These are phyloP conservation scores for Debaryomyces fabryi DNA, from an alignment of 1,139 yeast species.

Conservation along the genomic window DNA sequence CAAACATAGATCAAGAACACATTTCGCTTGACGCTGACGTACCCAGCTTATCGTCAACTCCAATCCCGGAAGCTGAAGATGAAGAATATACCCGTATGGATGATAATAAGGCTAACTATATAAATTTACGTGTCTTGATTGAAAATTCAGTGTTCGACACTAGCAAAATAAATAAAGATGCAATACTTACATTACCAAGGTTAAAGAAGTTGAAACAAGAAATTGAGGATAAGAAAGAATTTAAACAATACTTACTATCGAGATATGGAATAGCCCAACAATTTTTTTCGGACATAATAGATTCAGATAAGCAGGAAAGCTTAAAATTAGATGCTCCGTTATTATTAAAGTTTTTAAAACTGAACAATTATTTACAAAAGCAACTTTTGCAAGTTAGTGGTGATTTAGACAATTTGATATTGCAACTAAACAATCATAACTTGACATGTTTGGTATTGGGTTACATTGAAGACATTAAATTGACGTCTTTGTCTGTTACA, in stretches of 20 bases:
- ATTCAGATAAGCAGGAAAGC: slow-evolving; percentile 13
- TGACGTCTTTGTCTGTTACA: slow-evolving; percentile 17
- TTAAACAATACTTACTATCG: slow-evolving; percentile 35
- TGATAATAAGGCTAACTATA: slow-evolving; percentile 31
- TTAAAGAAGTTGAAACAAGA: slow-evolving; percentile 31
- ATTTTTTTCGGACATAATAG: slow-evolving; percentile 32
- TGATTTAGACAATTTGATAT: slow-evolving; percentile 35
- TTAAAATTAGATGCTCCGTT: slow-evolving; percentile 32
- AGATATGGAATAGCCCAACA: slow-evolving; percentile 39
- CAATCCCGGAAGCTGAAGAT: slow-evolving; percentile 1
- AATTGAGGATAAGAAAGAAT: slow-evolving; percentile 36
- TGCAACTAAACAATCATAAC: slow-evolving; percentile 41
- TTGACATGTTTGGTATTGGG: slow-evolving; percentile 49
- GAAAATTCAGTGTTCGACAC: slow-evolving; percentile 50
- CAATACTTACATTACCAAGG: slow-evolving; percentile 37
- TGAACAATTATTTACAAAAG: slow-evolving; percentile 36
- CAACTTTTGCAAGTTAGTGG: slow-evolving; percentile 30
- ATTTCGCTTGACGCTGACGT: slow-evolving; percentile 23
- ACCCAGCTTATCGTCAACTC: slow-evolving; percentile 19
- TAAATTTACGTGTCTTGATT: slow-evolving; percentile 45
- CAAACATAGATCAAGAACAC: slow-evolving; percentile 34
- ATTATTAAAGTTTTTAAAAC: slow-evolving; percentile 37
- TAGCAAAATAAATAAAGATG: slow-evolving; percentile 37
- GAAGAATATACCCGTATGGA: slow-evolving; percentile 10
- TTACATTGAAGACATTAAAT: slow-evolving; percentile 47